Base-by-base conservation (phyloP, 2,329 filamentous ascomycete genomes). In the Gnomoniopsis sp. region DNA sequence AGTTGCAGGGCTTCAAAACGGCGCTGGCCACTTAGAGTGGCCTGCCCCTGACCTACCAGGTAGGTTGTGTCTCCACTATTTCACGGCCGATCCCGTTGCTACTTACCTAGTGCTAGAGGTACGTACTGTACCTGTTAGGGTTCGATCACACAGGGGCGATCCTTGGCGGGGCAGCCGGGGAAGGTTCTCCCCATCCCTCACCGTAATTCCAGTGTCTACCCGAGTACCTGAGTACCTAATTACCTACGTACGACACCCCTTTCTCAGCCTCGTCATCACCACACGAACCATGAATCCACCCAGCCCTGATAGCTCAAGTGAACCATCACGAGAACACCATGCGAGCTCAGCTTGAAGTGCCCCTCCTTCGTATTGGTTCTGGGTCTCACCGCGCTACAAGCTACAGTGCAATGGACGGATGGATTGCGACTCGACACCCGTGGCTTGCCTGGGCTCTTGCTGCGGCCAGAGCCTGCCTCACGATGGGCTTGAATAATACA, bases 41-140 rank as follows among this genome's bases (percentile, higher is more conserved):
- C 38, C 38, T 22, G 30, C 57, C 57, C 57, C 57, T 59, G 56
- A 26, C 50, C 7, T 53, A 30, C 43, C n/a, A n/a, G n/a, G n/a
- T n/a, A n/a, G n/a, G n/a, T n/a, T n/a, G n/a, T 19, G 50, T 47
- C 46, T 46, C 50, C 47, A 34, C 21, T 30, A 30, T 30, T 50
- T 50, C 36, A 43, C 56, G 50, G 34, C 46, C 19, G 53, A n/a
- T 33, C 46, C 36, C 47, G 47, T 50, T 50, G 23, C 26, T 30
- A 8, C n/a, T n/a, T n/a, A n/a, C n/a, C n/a, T n/a, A n/a, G n/a
- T n/a, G n/a, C n/a, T n/a, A n/a, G n/a, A n/a, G n/a, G n/a, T n/a
- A n/a, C n/a, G n/a, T n/a, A n/a, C n/a, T n/a, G n/a, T n/a, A n/a
- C n/a, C n/a, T n/a, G n/a, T n/a, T n/a, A n/a, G n/a, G n/a, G n/a